phyloP scores from a whole-genome alignment of 2,329 filamentous ascomycete species.

The Rasamsonia emersonii region DNA sequence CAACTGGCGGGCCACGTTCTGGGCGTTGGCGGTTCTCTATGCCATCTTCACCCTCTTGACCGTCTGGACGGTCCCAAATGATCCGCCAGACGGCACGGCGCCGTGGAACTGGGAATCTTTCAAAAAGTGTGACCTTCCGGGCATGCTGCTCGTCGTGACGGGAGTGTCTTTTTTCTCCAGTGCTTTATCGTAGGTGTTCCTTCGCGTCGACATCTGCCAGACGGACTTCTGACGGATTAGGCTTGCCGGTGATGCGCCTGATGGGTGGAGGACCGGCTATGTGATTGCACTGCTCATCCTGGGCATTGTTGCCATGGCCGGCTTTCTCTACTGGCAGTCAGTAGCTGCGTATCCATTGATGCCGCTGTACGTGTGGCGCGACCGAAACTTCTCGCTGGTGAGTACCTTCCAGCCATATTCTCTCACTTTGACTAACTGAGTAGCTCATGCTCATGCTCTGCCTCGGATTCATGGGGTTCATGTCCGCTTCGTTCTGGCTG shows the following conservation, averaged over 20 bases:
- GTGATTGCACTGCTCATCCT: slow-evolving; percentile 55
- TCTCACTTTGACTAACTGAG: slow-evolving; percentile 1
- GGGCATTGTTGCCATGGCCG: slow-evolving; percentile 47
- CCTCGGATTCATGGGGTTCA: slow-evolving; percentile 56
- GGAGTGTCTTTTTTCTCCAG: slow-evolving; percentile 59
- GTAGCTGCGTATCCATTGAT: slow-evolving; percentile 43
- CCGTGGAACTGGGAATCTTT: slow-evolving; percentile 39
- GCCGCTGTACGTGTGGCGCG: slow-evolving; percentile 48
- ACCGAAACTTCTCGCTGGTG: slow-evolving; percentile 57
- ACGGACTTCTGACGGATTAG: slow-evolving; percentile 14
- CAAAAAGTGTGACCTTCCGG: slow-evolving; percentile 53
- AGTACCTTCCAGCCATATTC: slow-evolving; percentile 17
- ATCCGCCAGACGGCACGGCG: slow-evolving; percentile 38
- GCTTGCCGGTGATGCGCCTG: slow-evolving; percentile 45
- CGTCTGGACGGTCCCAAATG: slow-evolving; percentile 53
- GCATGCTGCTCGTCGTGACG: slow-evolving; percentile 52
- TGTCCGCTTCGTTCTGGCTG: slow-evolving; percentile 53
- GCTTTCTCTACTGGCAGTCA: slow-evolving; percentile 57
- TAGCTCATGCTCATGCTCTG: slow-evolving; percentile 49
- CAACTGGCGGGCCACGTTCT: slow-evolving; percentile 57
- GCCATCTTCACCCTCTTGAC: slow-evolving; percentile 50
- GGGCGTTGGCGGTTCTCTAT: slow-evolving; percentile 56
- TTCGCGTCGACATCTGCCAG: not conserved
- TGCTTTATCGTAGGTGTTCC: slow-evolving; percentile 44
- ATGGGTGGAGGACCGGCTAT: slow-evolving; percentile 56